These are phyloP conservation scores for California macrophylla DNA, from an alignment of 441 rosid species.

Conservation along the genomic window DNA sequence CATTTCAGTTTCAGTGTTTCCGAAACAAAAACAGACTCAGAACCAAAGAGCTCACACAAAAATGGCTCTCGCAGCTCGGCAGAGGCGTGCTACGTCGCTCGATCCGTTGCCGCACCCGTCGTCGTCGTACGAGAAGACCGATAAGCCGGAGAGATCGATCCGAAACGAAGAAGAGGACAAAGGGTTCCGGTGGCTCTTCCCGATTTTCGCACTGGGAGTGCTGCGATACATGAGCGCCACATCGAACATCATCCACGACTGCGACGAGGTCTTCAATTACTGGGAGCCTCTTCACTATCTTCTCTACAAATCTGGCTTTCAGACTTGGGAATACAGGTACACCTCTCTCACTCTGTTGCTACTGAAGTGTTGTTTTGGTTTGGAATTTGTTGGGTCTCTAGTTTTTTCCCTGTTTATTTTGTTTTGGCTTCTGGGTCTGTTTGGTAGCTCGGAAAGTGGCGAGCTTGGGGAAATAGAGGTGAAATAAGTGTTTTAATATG, in stretches of 20 bases:
- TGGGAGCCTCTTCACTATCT: constrained; percentile 97
- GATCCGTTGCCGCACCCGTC: constrained; percentile 31
- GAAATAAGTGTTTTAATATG: neutral
- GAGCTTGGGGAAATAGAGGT: neutral
- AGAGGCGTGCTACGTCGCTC: constrained; percentile 41
- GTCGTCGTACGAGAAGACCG: constrained; percentile 42
- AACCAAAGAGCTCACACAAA: too few species aligned
- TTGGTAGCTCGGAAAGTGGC: neutral
- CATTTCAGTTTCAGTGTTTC: too few species aligned
- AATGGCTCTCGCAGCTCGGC: constrained; percentile 55
- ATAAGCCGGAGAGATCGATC: constrained; percentile 41
- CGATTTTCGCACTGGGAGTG: constrained; percentile 54
- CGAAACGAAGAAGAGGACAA: constrained; percentile 25
- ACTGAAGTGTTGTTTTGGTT: neutral
- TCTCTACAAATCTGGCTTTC: constrained; percentile 82
- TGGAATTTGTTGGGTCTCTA: neutral
- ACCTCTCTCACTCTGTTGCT: neutral
- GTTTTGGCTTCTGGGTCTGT: neutral
- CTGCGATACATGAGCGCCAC: constrained; percentile 90
- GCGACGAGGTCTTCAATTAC: constrained; percentile 94
- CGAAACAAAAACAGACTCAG: too few species aligned
- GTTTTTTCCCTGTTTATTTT: neutral
- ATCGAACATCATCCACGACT: constrained; percentile 85
- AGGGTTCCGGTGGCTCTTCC: constrained; percentile 61
- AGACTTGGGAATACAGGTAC: constrained; percentile 95